These are phyloP conservation scores for Plectosphaerella cucumerina DNA, from an alignment of 2,329 filamentous ascomycete species.

Conservation along the genomic window DNA sequence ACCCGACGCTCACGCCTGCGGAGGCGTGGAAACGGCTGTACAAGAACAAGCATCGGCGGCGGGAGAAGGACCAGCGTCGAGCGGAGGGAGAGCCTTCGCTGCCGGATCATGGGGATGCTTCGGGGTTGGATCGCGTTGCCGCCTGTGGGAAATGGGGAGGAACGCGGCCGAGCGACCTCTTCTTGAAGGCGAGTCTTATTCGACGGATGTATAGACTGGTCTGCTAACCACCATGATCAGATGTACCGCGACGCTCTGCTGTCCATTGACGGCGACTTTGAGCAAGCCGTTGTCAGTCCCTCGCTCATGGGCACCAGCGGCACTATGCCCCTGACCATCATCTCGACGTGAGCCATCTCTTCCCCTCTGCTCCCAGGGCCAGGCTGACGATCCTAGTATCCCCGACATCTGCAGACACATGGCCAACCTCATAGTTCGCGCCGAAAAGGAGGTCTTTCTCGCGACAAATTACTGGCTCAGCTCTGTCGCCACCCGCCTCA, in stretches of 20 bases:
- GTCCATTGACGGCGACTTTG: slow-evolving; percentile 47
- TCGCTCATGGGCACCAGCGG: slow-evolving; percentile 52
- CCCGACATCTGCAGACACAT: slow-evolving; percentile 72
- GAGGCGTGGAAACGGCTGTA: slow-evolving; percentile 5
- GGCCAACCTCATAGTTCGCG: slow-evolving; percentile 70
- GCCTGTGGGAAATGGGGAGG: slow-evolving; percentile 58
- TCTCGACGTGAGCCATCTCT: slow-evolving; percentile 48
- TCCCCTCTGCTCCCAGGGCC: background rate
- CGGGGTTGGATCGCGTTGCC: background rate
- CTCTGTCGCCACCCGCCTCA: slow-evolving; percentile 61
- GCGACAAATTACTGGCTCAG: slow-evolving; percentile 75
- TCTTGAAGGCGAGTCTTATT: slow-evolving; percentile 46
- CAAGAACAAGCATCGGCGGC: background rate
- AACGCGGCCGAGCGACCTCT: slow-evolving; percentile 60
- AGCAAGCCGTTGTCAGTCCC: slow-evolving; percentile 47
- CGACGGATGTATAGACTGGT: background rate
- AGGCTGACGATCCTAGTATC: slow-evolving; percentile 30
- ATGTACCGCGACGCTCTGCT: slow-evolving; percentile 63
- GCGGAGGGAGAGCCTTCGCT: background rate
- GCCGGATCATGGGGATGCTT: background rate
- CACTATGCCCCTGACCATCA: slow-evolving; percentile 63
- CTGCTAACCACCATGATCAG: slow-evolving; percentile 21
- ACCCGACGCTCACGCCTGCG: slow-evolving; percentile 1
- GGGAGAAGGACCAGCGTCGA: background rate
- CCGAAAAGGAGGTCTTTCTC: slow-evolving; percentile 68